Percentiles rank a stretch among this genome's conserved stretches.
Evolutionary conservation across 352 stramenopile species (phyloP).

Genomic region (Poterioochromonas sp.): DNA sequence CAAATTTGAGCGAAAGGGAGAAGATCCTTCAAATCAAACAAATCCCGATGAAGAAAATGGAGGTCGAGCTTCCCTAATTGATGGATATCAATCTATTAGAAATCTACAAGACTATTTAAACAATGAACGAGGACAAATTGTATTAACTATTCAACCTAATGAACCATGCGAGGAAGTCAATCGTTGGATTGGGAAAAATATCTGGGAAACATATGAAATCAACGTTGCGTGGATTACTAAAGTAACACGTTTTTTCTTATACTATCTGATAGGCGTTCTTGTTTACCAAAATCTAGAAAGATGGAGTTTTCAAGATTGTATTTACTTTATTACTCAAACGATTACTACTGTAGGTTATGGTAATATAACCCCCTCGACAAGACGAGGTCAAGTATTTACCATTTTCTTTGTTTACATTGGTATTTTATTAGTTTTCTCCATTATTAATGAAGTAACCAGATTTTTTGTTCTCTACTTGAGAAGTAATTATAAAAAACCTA

Average conservation of each 20-base stretch:
- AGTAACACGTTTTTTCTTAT: not conserved
- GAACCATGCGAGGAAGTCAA: too few relatives aligned
- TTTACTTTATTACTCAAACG: conserved; percentile 38
- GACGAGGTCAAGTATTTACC: conserved; percentile 32
- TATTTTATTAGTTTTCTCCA: not conserved
- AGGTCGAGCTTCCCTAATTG: too few relatives aligned
- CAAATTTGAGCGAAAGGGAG: too few relatives aligned
- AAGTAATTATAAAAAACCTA: not conserved
- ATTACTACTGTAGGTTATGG: conserved; percentile 43
- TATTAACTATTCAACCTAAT: too few relatives aligned
- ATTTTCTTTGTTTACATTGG: conserved; percentile 40
- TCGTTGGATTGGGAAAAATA: too few relatives aligned
- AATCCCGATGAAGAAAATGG: too few relatives aligned
- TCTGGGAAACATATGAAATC: too few relatives aligned
- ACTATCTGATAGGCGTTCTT: not conserved
- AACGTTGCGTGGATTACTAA: too few relatives aligned
- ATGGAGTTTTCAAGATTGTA: not conserved
- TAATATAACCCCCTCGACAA: conserved; percentile 35
- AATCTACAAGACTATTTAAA: too few relatives aligned
- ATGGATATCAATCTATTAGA: too few relatives aligned
- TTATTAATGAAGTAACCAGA: not conserved
- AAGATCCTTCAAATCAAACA: too few relatives aligned
- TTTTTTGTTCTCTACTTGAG: not conserved
- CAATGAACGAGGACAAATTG: too few relatives aligned
- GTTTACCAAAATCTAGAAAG: not conserved